phyloP scores from a whole-genome alignment of 1,284 basidiomycete species.

The Pseudozyma thailandica region DNA sequence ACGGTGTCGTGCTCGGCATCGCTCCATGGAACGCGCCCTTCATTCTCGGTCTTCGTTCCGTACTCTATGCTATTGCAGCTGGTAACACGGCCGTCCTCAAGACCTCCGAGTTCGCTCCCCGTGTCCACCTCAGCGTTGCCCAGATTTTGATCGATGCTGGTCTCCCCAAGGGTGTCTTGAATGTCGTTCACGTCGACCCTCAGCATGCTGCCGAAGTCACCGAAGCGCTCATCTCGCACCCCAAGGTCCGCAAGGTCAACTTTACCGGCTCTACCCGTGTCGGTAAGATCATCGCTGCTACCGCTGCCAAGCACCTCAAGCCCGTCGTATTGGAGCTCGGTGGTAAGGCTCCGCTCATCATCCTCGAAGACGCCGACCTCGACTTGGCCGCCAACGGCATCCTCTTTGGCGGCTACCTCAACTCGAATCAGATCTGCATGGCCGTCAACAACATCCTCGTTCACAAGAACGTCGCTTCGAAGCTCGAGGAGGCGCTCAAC shows the following conservation, averaged over 20 bases:
- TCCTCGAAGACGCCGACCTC: slow-evolving; percentile 76
- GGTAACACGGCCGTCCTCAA: slow-evolving; percentile 77
- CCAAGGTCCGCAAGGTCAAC: slow-evolving; percentile 71
- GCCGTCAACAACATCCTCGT: slow-evolving; percentile 77
- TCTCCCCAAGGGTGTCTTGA: slow-evolving; percentile 75
- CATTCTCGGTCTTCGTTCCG: slow-evolving; percentile 70
- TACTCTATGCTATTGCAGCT: slow-evolving; percentile 73
- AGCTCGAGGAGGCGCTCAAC: slow-evolving; percentile 69
- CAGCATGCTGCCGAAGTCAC: slow-evolving; percentile 71
- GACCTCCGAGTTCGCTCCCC: slow-evolving; percentile 74
- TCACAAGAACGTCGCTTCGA: slow-evolving; percentile 69
- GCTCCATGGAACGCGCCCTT: slow-evolving; percentile 66
- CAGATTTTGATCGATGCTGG: slow-evolving; percentile 73
- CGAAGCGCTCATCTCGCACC: slow-evolving; percentile 74
- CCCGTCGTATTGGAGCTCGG: slow-evolving; percentile 70
- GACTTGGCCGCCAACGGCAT: slow-evolving; percentile 72
- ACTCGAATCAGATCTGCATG: slow-evolving; percentile 79
- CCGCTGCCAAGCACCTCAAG: slow-evolving; percentile 82
- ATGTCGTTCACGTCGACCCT: slow-evolving; percentile 73
- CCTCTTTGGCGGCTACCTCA: slow-evolving; percentile 72
- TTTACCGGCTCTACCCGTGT: slow-evolving; percentile 73
- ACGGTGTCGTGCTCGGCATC: slow-evolving; percentile 44
- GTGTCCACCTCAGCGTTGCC: slow-evolving; percentile 71
- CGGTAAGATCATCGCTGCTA: slow-evolving; percentile 85
- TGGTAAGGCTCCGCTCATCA: slow-evolving; percentile 70